Evolutionary conservation across 306 rosid species (phyloP).

Genomic region (Vachellia pachyceras): DNA sequence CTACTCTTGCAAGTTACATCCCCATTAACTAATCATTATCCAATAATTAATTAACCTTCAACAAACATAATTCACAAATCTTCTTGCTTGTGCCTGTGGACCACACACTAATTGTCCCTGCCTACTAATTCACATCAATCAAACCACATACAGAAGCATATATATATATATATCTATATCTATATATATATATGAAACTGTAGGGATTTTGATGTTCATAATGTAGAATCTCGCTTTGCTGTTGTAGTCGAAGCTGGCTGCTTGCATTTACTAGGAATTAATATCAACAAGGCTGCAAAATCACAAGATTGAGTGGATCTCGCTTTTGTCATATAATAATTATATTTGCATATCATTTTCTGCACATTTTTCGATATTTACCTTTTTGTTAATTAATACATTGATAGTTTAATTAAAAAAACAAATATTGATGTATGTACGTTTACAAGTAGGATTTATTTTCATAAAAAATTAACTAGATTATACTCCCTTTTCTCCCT

Average conservation of each 20-base stretch:
- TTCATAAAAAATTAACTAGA: no score
- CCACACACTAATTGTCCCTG: slow-evolving; percentile 32
- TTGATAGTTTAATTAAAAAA: neutral
- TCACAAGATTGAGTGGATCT: no score
- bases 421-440: neutral
- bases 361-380: neutral
- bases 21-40: slow-evolving; percentile 31
- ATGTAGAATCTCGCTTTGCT: no score
- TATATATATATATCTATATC: no score
- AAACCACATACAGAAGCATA: no score
- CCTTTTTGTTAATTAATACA: neutral
- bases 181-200: no score
- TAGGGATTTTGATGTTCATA: no score
- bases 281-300: no score
- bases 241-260: no score
- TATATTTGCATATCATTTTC: neutral
- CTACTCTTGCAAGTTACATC: neutral
- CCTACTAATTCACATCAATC: no score
- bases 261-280: no score
- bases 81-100: slow-evolving; percentile 39
- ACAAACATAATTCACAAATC: neutral
- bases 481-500: neutral
- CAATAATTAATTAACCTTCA: slow-evolving; percentile 38
- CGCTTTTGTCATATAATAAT: neutral
- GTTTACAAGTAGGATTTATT: neutral